Percentiles rank a stretch among this genome's conserved stretches.
These are phyloP conservation scores for Diplotaxis tenuifolia DNA, from an alignment of 345 rosid species.

Conservation along the genomic window DNA sequence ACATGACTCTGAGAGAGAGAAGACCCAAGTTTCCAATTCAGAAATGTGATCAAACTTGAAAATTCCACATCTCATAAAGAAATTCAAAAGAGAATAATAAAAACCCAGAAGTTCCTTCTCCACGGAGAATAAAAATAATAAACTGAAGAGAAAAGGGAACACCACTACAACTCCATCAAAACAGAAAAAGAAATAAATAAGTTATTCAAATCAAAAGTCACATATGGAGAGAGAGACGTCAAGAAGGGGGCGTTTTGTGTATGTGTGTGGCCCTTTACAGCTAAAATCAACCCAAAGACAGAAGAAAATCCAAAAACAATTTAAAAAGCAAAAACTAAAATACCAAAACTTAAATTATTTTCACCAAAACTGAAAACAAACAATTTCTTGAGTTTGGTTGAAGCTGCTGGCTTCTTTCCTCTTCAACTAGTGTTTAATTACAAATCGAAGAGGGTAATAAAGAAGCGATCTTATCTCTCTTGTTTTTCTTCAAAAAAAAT, in stretches of 20 bases:
- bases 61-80: slow-evolving; percentile 15
- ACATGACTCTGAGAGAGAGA: slow-evolving; percentile 51
- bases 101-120: slow-evolving; percentile 26
- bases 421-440: background rate
- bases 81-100: background rate
- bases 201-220: slow-evolving; percentile 27
- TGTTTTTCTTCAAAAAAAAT: too few relatives aligned
- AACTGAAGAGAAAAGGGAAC: slow-evolving; percentile 10
- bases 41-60: slow-evolving; percentile 23
- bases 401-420: background rate
- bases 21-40: slow-evolving; percentile 20
- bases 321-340: background rate
- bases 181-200: slow-evolving; percentile 2
- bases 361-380: slow-evolving; percentile 23
- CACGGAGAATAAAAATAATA: background rate
- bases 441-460: background rate
- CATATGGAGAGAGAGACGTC: slow-evolving; percentile 28
- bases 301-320: slow-evolving; percentile 14
- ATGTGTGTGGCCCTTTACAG: slow-evolving; percentile 36
- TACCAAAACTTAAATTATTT: slow-evolving; percentile 1
- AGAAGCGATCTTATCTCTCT: too few relatives aligned
- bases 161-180: slow-evolving; percentile 28
- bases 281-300: slow-evolving; percentile 28
- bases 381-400: slow-evolving; percentile 14
- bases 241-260: slow-evolving; percentile 26